Conservation (phyloP, 345 rosid species). For the Rhizophora mangle region DNA sequence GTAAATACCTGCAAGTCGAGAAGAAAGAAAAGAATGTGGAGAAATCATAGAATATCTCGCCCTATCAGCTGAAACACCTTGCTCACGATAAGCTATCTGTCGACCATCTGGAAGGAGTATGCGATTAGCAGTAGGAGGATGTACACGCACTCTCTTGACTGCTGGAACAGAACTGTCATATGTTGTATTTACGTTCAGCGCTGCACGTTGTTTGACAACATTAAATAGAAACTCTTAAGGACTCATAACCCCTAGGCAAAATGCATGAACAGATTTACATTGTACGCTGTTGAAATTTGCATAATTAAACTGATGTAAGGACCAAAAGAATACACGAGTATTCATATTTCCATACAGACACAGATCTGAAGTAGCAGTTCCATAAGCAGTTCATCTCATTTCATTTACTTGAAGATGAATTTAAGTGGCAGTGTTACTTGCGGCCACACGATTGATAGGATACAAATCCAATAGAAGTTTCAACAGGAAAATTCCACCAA, state of each 20-base stretch:
- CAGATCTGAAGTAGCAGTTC: neutral
- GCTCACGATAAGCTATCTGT: constrained; percentile 64
- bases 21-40: constrained; percentile 81
- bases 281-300: no score
- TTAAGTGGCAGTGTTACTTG: no score
- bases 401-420: no score
- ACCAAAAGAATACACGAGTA: no score
- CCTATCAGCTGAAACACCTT: constrained; percentile 65
- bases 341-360: neutral
- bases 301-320: no score
- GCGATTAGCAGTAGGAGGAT: constrained; percentile 65
- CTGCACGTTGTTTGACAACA: constrained; percentile 43
- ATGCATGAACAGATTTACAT: neutral
- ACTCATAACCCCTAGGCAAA: neutral
- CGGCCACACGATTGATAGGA: no score
- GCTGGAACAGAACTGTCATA: constrained; percentile 31
- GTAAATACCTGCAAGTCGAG: constrained; percentile 72
- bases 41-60: constrained; percentile 69
- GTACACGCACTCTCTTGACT: constrained; percentile 53
- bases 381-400: neutral
- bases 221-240: constrained; percentile 4
- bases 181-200: constrained; percentile 43
- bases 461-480: no score
- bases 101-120: constrained; percentile 82
- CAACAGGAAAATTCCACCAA: no score